A percentile compares a stretch with the other conserved stretches of the same genome.
Evolutionary conservation across 129 eudicot genomes (phyloP).

Genomic region (Pseudognaphalium luteoalbum): DNA sequence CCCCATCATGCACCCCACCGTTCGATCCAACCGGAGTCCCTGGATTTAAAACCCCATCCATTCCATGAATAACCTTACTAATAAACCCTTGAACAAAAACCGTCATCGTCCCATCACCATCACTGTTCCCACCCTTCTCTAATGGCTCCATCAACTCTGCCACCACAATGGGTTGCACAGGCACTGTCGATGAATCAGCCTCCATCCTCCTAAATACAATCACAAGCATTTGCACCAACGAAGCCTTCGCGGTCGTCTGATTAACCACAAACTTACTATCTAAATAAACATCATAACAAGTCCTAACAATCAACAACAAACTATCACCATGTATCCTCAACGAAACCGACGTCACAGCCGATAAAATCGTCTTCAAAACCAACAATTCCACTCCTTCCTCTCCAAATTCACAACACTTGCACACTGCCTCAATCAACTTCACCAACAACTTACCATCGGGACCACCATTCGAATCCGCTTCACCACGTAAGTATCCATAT

Average conservation of each 20-base stretch:
- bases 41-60: conserved; percentile 86
- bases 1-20: conserved; percentile 76
- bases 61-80: conserved; percentile 82
- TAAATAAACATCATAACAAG: conserved; percentile 75
- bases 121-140: conserved; percentile 63
- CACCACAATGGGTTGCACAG: conserved; percentile 91
- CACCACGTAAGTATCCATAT: conserved; percentile 75
- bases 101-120: conserved; percentile 65
- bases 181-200: conserved; percentile 87
- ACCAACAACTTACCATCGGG: conserved; percentile 55
- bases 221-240: conserved; percentile 92
- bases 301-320: conserved; percentile 73
- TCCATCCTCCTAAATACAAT: conserved; percentile 97
- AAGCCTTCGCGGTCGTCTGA: conserved; percentile 93
- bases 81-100: conserved; percentile 92
- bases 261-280: conserved; percentile 87
- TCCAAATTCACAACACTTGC: conserved; percentile 62
- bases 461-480: conserved; percentile 61
- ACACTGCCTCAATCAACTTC: conserved; percentile 66
- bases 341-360: conserved; percentile 79
- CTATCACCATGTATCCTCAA: conserved; percentile 85
- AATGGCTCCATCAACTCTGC: conserved; percentile 90
- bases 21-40: conserved; percentile 37
- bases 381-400: conserved; percentile 76
- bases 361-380: conserved; percentile 69